These are phyloP conservation scores for Entoloma clypeatum DNA, from an alignment of 1,284 basidiomycete species.

Conservation along the genomic window DNA sequence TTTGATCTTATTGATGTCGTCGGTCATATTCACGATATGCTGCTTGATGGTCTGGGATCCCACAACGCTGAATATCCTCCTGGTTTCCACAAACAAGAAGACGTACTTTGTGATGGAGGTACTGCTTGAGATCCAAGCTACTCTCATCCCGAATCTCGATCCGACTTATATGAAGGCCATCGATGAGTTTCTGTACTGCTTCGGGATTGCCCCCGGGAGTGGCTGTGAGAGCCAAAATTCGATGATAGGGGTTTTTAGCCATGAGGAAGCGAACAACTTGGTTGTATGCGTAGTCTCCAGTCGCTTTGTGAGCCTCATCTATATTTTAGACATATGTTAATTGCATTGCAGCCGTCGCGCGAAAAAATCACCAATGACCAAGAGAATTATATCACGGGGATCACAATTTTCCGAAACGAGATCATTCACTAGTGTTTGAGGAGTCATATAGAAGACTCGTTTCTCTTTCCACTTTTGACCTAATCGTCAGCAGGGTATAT, in stretches of 20 bases:
- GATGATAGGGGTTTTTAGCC: conserved; percentile 91
- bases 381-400: conserved; percentile 71
- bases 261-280: conserved; percentile 88
- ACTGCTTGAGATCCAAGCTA: conserved; percentile 83
- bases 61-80: not conserved
- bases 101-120: conserved; percentile 83
- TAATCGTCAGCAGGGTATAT: not conserved
- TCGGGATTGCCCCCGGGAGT: conserved; percentile 90
- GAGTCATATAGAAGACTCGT: conserved; percentile 96
- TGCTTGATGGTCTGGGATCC: conserved; percentile 54
- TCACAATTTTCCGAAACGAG: conserved; percentile 74
- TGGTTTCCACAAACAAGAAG: not conserved
- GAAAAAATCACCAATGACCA: conserved; percentile 82
- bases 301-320: conserved; percentile 97
- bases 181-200: conserved; percentile 88
- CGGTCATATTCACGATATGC: conserved; percentile 70
- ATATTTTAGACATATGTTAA: conserved; percentile 5
- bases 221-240: conserved; percentile 91
- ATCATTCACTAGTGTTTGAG: conserved; percentile 94
- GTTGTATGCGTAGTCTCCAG: conserved; percentile 91
- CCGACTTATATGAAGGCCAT: conserved; percentile 92
- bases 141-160: conserved; percentile 95
- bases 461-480: conserved; percentile 76
- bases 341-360: conserved; percentile 16
- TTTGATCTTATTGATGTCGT: conserved; percentile 52